Evolutionary conservation across 345 rosid genomes (phyloP).

Genomic region (Eutrema yunnanense): DNA sequence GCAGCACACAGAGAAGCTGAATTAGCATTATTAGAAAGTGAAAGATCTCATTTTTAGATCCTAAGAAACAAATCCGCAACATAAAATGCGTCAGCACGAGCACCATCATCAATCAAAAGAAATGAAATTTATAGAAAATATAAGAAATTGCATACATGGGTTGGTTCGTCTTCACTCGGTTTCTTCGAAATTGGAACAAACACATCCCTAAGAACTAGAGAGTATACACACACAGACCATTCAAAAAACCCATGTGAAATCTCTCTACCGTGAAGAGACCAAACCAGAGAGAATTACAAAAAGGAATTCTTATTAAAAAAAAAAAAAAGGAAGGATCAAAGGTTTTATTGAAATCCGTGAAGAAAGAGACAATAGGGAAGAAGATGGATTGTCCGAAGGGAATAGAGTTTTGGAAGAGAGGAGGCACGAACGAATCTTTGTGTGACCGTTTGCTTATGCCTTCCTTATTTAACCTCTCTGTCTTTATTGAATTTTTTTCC

Average conservation of each 20-base stretch:
- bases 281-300: not conserved
- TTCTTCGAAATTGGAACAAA: constrained; percentile 37
- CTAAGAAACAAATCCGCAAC: constrained; percentile 36
- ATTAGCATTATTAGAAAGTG: constrained; percentile 22
- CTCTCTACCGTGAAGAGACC: constrained; percentile 1
- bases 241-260: not conserved
- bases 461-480: constrained; percentile 18
- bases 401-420: not conserved
- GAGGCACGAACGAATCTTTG: constrained; percentile 23
- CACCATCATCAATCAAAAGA: not conserved
- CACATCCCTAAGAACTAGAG: constrained; percentile 37
- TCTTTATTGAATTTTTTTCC: not conserved
- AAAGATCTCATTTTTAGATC: constrained; percentile 49
- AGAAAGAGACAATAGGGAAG: constrained; percentile 18
- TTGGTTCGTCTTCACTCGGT: constrained; percentile 36
- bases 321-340: not conserved
- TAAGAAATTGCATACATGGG: constrained; percentile 41
- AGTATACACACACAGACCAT: constrained; percentile 4
- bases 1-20: constrained; percentile 29
- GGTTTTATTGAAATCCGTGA: constrained; percentile 16
- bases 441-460: constrained; percentile 14
- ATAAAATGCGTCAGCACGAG: not conserved
- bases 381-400: constrained; percentile 17
- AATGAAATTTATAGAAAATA: no score
- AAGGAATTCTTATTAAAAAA: not conserved